Evolutionary conservation across 2,329 filamentous ascomycete genomes (phyloP).

Genomic region (Chaetomium sp.): DNA sequence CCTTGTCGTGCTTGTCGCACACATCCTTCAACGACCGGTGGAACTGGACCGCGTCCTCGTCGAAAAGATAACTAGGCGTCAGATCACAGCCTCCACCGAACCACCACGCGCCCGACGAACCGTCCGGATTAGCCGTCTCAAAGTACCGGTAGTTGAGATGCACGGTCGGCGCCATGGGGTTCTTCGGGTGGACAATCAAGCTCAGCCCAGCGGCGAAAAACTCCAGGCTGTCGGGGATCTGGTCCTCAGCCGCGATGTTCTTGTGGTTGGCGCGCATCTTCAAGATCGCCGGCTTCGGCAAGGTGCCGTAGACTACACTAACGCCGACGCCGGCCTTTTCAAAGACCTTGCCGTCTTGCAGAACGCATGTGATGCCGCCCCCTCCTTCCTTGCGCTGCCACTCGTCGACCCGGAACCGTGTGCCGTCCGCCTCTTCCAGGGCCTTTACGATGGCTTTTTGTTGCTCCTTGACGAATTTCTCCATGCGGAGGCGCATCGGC

Average conservation of each 20-base stretch:
- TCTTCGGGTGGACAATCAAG: slow-evolving; percentile 85
- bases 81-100: slow-evolving; percentile 93
- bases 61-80: slow-evolving; percentile 89
- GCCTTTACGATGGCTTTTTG: slow-evolving; percentile 81
- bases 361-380: slow-evolving; percentile 86
- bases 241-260: slow-evolving; percentile 63
- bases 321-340: slow-evolving; percentile 97
- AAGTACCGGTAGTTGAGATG: slow-evolving; percentile 99
- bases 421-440: slow-evolving; percentile 77
- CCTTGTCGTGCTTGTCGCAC: slow-evolving; percentile 88
- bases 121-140: slow-evolving; percentile 82
- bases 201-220: slow-evolving; percentile 95
- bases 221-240: slow-evolving; percentile 65
- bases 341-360: slow-evolving; percentile 94
- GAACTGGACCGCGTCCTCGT: slow-evolving; percentile 96
- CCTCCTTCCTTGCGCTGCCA: slow-evolving; percentile 87
- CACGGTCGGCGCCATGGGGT: slow-evolving; percentile 95
- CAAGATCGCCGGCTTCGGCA: slow-evolving; percentile 79
- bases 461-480: slow-evolving; percentile 88
- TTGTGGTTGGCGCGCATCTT: slow-evolving; percentile 96
- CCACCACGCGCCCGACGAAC: slow-evolving; percentile 87
- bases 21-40: slow-evolving; percentile 87
- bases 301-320: slow-evolving; percentile 85
- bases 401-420: slow-evolving; percentile 72
- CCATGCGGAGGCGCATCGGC: slow-evolving; percentile 97